phyloP scores from a whole-genome alignment of 805 yeast species.

The Nakazawaea wickerhamii region DNA sequence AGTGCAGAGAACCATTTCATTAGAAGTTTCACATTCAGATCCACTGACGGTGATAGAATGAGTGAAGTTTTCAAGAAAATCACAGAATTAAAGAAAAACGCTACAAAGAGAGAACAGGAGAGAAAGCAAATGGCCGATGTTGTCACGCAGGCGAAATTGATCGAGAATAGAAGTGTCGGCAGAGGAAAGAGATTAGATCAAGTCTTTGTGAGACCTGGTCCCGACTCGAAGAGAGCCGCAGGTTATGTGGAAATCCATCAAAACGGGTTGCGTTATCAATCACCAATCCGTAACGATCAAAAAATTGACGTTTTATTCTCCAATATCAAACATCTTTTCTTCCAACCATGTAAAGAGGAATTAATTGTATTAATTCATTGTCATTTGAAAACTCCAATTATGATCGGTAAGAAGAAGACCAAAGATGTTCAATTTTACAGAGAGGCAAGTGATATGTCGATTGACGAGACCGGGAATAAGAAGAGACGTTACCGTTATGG shows the following conservation, averaged over 20 bases:
- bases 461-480: conserved; percentile 95
- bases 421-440: conserved; percentile 94
- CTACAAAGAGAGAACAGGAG: conserved; percentile 86
- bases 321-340: conserved; percentile 88
- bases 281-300: conserved; percentile 79
- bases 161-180: conserved; percentile 69
- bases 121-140: conserved; percentile 91
- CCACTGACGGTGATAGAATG: conserved; percentile 88
- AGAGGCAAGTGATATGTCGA: conserved; percentile 93
- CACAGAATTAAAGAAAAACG: conserved; percentile 86
- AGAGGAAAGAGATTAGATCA: conserved; percentile 84
- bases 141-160: conserved; percentile 81
- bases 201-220: conserved; percentile 90
- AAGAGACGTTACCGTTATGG: conserved; percentile 86
- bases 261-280: conserved; percentile 92
- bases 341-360: conserved; percentile 95
- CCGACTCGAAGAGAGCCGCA: conserved; percentile 93
- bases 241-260: conserved; percentile 90
- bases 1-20: conserved; percentile 81
- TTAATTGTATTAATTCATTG: conserved; percentile 87
- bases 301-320: conserved; percentile 82
- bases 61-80: conserved; percentile 84
- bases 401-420: conserved; percentile 94
- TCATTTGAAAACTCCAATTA: conserved; percentile 86
- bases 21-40: conserved; percentile 80